These are phyloP conservation scores for Lolium multiflorum DNA, from an alignment of 176 grass and related monocot genomes.

Conservation along the genomic window DNA sequence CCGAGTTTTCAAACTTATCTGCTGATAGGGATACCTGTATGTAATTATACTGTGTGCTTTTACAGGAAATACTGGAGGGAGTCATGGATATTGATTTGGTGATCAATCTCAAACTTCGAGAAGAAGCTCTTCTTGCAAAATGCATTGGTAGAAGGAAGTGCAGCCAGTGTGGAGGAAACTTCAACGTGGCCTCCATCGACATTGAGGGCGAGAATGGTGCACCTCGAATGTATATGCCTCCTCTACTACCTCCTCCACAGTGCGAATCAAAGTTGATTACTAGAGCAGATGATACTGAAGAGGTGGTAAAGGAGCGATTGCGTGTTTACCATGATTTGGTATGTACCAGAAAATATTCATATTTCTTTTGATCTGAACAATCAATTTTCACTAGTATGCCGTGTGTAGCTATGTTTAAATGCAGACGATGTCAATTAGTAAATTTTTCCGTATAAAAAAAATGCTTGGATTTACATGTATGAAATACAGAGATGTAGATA, in stretches of 20 bases:
- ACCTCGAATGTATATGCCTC: conserved; percentile 86
- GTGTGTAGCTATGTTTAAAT: background rate
- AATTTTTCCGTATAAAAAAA: background rate
- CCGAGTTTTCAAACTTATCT: background rate
- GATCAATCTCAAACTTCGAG: conserved; percentile 83
- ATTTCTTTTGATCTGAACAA: background rate
- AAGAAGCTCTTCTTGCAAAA: conserved; percentile 82
- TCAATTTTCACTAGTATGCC: background rate
- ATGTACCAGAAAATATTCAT: conserved; percentile 23
- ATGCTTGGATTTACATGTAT: background rate
- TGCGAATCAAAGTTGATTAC: conserved; percentile 77
- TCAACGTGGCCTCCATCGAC: conserved; percentile 86
- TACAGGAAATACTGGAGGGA: conserved; percentile 96
- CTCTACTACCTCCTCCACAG: conserved; percentile 72
- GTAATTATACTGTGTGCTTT: conserved; percentile 9
- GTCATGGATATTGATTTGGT: conserved; percentile 92
- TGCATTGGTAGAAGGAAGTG: conserved; percentile 96
- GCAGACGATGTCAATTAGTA: background rate
- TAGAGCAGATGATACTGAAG: conserved; percentile 78
- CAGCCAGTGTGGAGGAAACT: conserved; percentile 87
- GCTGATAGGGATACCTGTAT: background rate
- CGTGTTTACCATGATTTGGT: conserved; percentile 87
- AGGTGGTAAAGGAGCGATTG: conserved; percentile 87
- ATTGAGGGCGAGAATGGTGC: conserved; percentile 81
- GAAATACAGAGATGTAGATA: background rate